These are phyloP conservation scores for Candida yuanshanica DNA, from an alignment of 805 yeast species.

Conservation along the genomic window DNA sequence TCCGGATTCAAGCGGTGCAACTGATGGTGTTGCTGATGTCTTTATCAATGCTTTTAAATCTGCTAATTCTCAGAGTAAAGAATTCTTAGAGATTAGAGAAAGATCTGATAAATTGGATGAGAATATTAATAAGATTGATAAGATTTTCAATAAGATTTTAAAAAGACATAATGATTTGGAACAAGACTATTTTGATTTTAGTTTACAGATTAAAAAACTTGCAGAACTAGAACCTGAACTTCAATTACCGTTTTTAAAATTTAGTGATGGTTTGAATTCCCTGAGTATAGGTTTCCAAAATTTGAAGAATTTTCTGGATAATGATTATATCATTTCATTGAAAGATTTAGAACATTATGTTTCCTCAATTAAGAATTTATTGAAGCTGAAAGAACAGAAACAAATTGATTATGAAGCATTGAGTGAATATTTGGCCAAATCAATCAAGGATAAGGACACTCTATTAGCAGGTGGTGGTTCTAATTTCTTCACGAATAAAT, in stretches of 20 bases:
- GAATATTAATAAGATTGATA: conserved; percentile 72
- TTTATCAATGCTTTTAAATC: conserved; percentile 92
- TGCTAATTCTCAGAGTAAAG: conserved; percentile 60
- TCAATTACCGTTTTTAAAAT: conserved; percentile 31
- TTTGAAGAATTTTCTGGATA: conserved; percentile 55
- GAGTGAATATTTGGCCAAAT: conserved; percentile 68
- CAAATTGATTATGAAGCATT: conserved; percentile 87
- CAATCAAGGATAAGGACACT: conserved; percentile 58
- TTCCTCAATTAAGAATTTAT: conserved; percentile 54
- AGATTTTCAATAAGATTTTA: conserved; percentile 65
- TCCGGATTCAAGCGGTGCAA: conserved; percentile 13
- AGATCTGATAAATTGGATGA: conserved; percentile 80
- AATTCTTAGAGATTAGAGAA: conserved; percentile 77
- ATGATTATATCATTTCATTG: conserved; percentile 73
- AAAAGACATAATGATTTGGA: conserved; percentile 69
- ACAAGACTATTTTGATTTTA: conserved; percentile 66
- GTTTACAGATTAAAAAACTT: conserved; percentile 62
- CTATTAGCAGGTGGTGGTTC: conserved; percentile 47
- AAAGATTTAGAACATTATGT: conserved; percentile 85
- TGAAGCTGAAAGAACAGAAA: conserved; percentile 85
- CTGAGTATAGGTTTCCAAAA: conserved; percentile 37
- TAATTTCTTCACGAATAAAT: conserved; percentile 47
- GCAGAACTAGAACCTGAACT: conserved; percentile 48
- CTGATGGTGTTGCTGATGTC: conserved; percentile 81
- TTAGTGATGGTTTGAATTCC: conserved; percentile 42